These are phyloP conservation scores for Myxozyma neotropica DNA, from an alignment of 805 yeast species.

Conservation along the genomic window DNA sequence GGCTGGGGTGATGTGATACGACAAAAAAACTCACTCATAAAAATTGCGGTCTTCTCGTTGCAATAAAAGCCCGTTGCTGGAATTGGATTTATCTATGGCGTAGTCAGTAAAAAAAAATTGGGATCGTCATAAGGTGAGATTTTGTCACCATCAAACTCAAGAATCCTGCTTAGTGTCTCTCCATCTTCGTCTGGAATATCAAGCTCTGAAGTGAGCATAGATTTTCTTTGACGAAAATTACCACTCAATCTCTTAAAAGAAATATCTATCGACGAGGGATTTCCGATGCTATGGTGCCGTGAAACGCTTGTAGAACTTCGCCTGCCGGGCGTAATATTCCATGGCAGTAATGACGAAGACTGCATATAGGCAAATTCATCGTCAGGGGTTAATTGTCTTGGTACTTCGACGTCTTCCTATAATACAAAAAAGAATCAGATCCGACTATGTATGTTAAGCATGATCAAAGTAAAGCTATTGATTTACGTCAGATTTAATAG, in stretches of 20 bases:
- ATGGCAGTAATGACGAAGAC: constrained; percentile 10
- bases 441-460: background rate
- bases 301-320: background rate
- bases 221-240: background rate
- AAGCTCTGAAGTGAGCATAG: constrained; percentile 1
- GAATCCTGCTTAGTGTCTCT: background rate
- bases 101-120: background rate
- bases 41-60: constrained; percentile 28
- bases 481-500: background rate
- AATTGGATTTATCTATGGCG: background rate
- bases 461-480: background rate
- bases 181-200: constrained; percentile 2
- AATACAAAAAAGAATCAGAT: background rate
- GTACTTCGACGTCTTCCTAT: constrained; percentile 15
- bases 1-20: too few species aligned
- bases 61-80: background rate
- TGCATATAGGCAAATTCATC: background rate
- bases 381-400: constrained; percentile 7
- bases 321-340: constrained; percentile 3
- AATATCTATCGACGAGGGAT: background rate
- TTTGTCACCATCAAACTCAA: background rate
- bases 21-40: constrained; percentile 20
- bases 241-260: background rate
- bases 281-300: background rate
- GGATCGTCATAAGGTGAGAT: background rate